These are phyloP conservation scores for Endogone sp. DNA, from an alignment of 192 early-diverging fungal genomes.

Conservation along the genomic window DNA sequence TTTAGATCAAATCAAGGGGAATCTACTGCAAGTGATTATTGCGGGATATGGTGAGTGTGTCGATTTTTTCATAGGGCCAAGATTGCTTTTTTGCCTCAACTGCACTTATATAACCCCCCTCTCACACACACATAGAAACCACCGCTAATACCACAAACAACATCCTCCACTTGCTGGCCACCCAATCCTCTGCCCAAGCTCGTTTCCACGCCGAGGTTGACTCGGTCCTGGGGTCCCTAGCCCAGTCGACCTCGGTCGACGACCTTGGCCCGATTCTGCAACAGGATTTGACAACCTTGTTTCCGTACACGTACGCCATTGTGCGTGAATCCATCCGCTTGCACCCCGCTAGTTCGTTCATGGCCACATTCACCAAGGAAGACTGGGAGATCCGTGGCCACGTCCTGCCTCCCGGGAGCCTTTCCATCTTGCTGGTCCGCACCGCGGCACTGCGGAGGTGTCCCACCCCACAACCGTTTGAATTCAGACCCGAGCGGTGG, in stretches of 20 bases:
- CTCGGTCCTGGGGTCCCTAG: background rate
- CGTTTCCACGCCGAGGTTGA: constrained; percentile 9
- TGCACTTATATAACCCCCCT: background rate
- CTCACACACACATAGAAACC: background rate
- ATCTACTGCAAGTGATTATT: constrained; percentile 8
- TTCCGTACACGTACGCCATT: constrained; percentile 4
- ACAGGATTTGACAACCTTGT: background rate
- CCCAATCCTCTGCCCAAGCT: constrained; percentile 1
- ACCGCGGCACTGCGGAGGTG: constrained; percentile 2
- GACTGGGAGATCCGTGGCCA: constrained; percentile 3
- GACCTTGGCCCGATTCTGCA: background rate
- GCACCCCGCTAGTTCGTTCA: constrained; percentile 3
- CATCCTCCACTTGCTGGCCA: background rate
- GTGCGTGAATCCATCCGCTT: constrained; percentile 1
- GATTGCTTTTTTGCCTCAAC: too few species aligned
- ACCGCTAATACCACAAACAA: constrained; percentile 10
- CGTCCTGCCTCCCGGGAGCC: constrained; percentile 2
- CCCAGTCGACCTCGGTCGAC: background rate
- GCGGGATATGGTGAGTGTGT: constrained; percentile 14
- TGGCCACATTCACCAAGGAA: background rate
- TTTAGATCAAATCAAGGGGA: constrained; percentile 2
- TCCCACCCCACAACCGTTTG: constrained; percentile 5
- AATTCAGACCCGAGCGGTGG: constrained; percentile 12
- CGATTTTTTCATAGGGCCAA: background rate
- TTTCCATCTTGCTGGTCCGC: background rate